These are phyloP conservation scores for Ramaria rubella DNA, from an alignment of 768 basidiomycete species.

Conservation along the genomic window DNA sequence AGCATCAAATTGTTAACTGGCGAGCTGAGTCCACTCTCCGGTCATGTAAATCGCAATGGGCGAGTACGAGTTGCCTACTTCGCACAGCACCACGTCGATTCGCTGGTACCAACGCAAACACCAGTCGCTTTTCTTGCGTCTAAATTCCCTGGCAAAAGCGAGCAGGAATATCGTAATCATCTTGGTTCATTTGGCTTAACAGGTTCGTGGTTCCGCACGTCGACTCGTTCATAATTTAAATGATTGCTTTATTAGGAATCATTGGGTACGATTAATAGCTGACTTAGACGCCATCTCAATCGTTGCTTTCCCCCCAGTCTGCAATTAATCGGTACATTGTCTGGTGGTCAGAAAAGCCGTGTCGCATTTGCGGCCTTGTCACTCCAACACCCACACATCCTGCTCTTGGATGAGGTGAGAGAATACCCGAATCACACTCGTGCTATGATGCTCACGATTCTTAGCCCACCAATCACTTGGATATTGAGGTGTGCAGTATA, in stretches of 20 bases:
- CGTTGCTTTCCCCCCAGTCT: constrained; percentile 36
- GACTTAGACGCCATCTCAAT: background rate
- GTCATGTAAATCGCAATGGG: constrained; percentile 86
- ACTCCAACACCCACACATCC: constrained; percentile 82
- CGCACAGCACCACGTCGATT: constrained; percentile 95
- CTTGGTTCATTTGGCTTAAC: constrained; percentile 92
- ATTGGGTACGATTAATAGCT: background rate
- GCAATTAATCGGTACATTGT: constrained; percentile 85
- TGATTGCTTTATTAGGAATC: constrained; percentile 1
- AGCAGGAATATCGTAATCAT: constrained; percentile 94
- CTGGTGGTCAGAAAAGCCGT: constrained; percentile 93
- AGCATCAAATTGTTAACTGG: constrained; percentile 92
- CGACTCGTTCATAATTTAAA: background rate
- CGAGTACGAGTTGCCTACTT: constrained; percentile 87
- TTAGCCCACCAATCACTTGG: constrained; percentile 90
- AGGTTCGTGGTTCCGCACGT: constrained; percentile 41
- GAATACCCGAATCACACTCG: background rate
- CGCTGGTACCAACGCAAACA: constrained; percentile 74
- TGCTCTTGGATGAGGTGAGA: constrained; percentile 87
- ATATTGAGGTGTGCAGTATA: constrained; percentile 66
- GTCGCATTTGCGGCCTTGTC: constrained; percentile 89
- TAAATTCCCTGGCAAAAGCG: constrained; percentile 88
- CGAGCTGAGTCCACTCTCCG: constrained; percentile 64
- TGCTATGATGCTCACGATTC: background rate
- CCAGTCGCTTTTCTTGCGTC: constrained; percentile 91